phyloP scores from a whole-genome alignment of 169 alveolate species.

The Plasmodium chabaudi region DNA sequence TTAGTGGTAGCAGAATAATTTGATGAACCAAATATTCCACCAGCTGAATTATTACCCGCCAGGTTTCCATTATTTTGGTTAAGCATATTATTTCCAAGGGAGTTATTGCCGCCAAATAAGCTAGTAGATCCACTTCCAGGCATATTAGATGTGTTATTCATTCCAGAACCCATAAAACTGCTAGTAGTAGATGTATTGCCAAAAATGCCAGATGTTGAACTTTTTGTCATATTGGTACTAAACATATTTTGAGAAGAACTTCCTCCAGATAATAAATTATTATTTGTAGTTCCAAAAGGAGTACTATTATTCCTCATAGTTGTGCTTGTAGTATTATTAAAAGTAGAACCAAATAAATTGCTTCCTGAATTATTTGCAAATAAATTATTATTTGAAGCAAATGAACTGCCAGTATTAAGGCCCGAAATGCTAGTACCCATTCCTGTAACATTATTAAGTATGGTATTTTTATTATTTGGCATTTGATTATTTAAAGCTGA shows the following conservation, averaged over 20 bases:
- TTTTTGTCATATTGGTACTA: neutral
- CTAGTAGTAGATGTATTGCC: conserved; percentile 1
- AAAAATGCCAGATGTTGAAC: conserved; percentile 1
- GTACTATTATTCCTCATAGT: conserved; percentile 1
- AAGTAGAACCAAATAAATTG: neutral
- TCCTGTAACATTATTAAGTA: conserved; percentile 12
- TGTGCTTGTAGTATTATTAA: neutral
- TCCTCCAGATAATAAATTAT: neutral
- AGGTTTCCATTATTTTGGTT: conserved; percentile 22
- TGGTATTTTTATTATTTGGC: neutral
- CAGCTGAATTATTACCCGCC: conserved; percentile 1
- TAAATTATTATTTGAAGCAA: conserved; percentile 9
- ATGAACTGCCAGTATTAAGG: conserved; percentile 1
- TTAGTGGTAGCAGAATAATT: neutral
- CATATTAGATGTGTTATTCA: neutral
- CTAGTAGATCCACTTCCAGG: conserved; percentile 1
- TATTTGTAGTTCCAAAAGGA: neutral
- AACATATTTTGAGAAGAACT: conserved; percentile 8
- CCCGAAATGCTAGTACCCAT: too few species aligned
- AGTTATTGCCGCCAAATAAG: neutral
- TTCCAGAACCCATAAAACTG: neutral
- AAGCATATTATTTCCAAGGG: neutral
- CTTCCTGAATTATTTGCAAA: conserved; percentile 1
- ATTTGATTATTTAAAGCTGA: neutral
- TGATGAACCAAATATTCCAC: conserved; percentile 14